phyloP scores from a whole-genome alignment of 108 stramenopile genomes.

The Aurantiochytrium sp. region DNA sequence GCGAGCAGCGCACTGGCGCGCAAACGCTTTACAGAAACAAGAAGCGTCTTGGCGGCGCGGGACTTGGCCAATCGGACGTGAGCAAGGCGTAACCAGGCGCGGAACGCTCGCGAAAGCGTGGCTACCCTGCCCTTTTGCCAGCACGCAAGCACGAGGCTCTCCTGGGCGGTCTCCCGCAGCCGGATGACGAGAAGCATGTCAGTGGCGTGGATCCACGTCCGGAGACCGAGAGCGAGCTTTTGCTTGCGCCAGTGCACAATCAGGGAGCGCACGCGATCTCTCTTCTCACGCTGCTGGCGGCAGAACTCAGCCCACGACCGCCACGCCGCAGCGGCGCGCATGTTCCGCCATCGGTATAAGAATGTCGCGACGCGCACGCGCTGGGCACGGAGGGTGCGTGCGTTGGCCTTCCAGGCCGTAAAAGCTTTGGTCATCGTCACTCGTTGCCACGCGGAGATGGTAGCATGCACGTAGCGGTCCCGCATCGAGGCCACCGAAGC shows the following conservation, averaged over 20 bases:
- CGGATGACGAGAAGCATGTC: background rate
- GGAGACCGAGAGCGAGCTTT: background rate
- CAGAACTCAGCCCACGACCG: background rate
- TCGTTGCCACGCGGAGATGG: background rate
- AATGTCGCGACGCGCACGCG: background rate
- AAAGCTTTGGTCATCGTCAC: background rate
- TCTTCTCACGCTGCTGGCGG: background rate
- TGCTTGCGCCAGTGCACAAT: background rate
- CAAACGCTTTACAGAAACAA: background rate
- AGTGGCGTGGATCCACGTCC: background rate
- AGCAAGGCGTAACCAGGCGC: background rate
- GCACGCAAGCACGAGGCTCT: background rate
- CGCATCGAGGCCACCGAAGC: background rate
- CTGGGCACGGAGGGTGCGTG: background rate
- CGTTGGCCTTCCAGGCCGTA: background rate
- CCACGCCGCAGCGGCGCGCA: background rate
- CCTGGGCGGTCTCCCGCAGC: background rate
- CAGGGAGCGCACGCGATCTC: background rate
- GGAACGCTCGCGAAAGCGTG: background rate
- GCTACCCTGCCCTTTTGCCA: background rate
- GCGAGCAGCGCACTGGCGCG: background rate
- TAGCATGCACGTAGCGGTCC: background rate
- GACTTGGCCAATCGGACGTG: background rate
- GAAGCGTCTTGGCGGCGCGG: background rate
- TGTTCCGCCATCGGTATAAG: background rate